Evolutionary conservation across 495 filamentous ascomycete genomes (phyloP).

Genomic region (Hyaloscypha variabilis): DNA sequence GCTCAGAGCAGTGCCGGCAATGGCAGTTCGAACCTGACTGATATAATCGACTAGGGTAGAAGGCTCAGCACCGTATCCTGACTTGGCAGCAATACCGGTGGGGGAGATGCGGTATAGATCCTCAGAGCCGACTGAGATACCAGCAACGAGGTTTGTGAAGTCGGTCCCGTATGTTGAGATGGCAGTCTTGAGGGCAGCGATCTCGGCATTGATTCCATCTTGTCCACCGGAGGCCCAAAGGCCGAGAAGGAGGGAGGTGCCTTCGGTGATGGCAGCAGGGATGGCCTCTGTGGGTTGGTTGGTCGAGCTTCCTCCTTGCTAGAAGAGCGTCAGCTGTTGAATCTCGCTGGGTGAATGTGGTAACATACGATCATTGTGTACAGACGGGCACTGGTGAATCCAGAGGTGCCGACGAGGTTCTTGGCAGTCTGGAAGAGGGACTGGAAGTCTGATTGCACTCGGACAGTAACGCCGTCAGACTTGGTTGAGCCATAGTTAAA

Average conservation of each 20-base stretch:
- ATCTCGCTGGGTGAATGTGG: not conserved
- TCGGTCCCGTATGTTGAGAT: constrained; percentile 62
- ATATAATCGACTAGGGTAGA: constrained; percentile 66
- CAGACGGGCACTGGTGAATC: constrained; percentile 71
- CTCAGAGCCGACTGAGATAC: constrained; percentile 91
- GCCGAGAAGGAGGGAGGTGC: constrained; percentile 74
- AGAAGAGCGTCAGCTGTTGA: constrained; percentile 9
- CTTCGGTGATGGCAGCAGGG: constrained; percentile 74
- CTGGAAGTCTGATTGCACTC: constrained; percentile 67
- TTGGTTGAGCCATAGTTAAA: constrained; percentile 81
- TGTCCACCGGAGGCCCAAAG: constrained; percentile 76
- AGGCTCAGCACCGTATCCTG: constrained; percentile 61
- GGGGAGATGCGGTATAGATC: constrained; percentile 83
- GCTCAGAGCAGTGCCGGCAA: constrained; percentile 59
- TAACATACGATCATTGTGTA: constrained; percentile 50
- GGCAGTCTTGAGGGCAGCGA: constrained; percentile 66
- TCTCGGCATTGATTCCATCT: constrained; percentile 64
- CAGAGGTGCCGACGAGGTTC: constrained; percentile 66
- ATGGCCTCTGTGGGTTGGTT: constrained; percentile 68
- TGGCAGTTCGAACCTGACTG: constrained; percentile 58
- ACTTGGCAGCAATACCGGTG: constrained; percentile 46
- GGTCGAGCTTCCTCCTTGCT: constrained; percentile 58
- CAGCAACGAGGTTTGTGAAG: constrained; percentile 68
- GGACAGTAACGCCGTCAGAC: constrained; percentile 58
- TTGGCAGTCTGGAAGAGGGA: constrained; percentile 71